A percentile compares a stretch with the other conserved stretches of the same genome.
phyloP scores from a whole-genome alignment of 345 rosid genomes.

The Dipteronia dyeriana region DNA sequence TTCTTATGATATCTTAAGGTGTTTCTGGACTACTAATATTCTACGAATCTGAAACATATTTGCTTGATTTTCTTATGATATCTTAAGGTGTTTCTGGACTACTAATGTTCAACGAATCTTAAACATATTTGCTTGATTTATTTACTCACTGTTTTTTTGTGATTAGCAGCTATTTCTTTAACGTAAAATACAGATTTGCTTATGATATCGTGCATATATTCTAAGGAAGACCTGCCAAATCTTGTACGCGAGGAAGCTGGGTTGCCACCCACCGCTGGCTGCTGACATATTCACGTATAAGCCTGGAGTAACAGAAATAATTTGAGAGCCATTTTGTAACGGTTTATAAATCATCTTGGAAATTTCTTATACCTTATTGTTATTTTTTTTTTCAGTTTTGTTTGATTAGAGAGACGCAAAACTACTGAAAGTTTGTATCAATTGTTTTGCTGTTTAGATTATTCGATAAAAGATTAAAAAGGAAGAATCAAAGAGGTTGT shows the following conservation, averaged over 20 bases:
- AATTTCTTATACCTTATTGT: conserved; percentile 4
- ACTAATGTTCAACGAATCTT: too few relatives aligned
- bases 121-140: too few relatives aligned
- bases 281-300: background rate
- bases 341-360: background rate
- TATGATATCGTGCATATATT: conserved; percentile 96
- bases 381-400: background rate
- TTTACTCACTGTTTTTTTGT: background rate
- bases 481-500: background rate
- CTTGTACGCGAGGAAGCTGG: background rate
- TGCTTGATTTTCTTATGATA: background rate
- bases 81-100: too few relatives aligned
- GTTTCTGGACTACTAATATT: too few relatives aligned
- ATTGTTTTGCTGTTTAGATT: background rate
- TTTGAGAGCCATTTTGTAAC: background rate
- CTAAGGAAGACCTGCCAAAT: conserved; percentile 35
- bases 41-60: too few relatives aligned
- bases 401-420: background rate
- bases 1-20: background rate
- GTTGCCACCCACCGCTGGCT: background rate
- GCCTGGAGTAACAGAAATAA: background rate
- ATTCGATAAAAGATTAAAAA: background rate
- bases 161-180: conserved; percentile 40
- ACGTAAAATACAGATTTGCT: conserved; percentile 69
- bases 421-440: background rate